Evolutionary conservation across 202 grass and related monocot species (phyloP), one percentile per base, ranked within the genome.

Genomic region (Schoenoplectus triqueter): DNA sequence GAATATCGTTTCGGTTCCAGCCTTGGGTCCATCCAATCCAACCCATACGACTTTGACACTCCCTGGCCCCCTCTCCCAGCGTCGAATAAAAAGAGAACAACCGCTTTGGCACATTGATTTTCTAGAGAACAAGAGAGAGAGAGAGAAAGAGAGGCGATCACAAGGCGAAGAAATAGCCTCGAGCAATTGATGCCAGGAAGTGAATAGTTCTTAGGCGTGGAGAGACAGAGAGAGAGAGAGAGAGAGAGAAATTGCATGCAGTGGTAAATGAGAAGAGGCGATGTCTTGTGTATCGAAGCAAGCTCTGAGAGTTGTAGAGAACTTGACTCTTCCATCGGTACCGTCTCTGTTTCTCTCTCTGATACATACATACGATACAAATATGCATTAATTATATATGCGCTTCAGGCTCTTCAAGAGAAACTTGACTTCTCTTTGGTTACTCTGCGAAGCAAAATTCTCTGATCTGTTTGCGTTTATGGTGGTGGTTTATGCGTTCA

Each of bases 251-350:
- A 86, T 17, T 13, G 3, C 50, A 50, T 18, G 61, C 88, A 60
- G 14, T 31, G 31, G 31, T 50, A 69, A 41, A 85, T 40, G 47
- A 68, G 86, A 88, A 45, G 82, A 85, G 15, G 82, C 89, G 67
- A 83, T 87, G 73, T 80, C 77, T 85, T 70, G 68, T 71, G 64
- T 81, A 57, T 78, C 83, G 4, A 86, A 84, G 6, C 91, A 95
- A 86, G 88, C 87, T 80, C 62, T 98, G 50, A 87, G 96, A 68
- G 70, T 94, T 70, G 91, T 88, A 55, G 96, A 99, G 86, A 92
- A 96, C 86, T 87, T 99, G 59, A 92, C 93, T 21, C 87, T 96
- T 55, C 96, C 96, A 56, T 91, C 93, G 66, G 96, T 99, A 94
- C 22, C 73, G 0, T 75, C 80, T 91, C 85, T 88, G 60, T 86